Percentiles rank a stretch among this genome's conserved stretches.
These are phyloP conservation scores for Pseudotulostoma volvatum DNA, from an alignment of 495 filamentous ascomycete species.

Conservation along the genomic window DNA sequence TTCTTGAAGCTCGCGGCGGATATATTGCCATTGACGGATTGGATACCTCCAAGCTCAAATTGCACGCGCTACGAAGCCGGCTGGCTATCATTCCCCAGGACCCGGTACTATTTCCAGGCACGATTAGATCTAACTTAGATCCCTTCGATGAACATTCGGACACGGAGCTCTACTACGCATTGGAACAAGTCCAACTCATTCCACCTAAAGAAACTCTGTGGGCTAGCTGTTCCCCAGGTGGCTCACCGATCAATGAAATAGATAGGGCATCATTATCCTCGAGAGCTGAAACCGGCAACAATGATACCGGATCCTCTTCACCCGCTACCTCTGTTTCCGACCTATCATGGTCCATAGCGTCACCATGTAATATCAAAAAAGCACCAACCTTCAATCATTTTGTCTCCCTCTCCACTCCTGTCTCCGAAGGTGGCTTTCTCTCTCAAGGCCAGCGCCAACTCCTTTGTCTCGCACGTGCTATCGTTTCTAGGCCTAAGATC, in stretches of 20 bases:
- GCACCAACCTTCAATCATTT: constrained; percentile 19
- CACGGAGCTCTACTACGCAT: constrained; percentile 51
- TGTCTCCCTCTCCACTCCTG: constrained; percentile 24
- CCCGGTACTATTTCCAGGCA: constrained; percentile 76
- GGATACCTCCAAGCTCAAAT: constrained; percentile 57
- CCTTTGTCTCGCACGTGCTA: constrained; percentile 74
- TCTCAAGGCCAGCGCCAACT: constrained; percentile 83
- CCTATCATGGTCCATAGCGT: too few relatives aligned
- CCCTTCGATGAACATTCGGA: constrained; percentile 61
- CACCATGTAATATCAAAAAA: too few relatives aligned
- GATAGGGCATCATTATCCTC: too few relatives aligned
- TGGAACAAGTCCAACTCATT: constrained; percentile 62
- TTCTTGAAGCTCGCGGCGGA: constrained; percentile 57
- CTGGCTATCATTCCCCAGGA: constrained; percentile 79
- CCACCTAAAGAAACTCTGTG: too few relatives aligned
- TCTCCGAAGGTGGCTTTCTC: constrained; percentile 61
- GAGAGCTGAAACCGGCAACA: too few relatives aligned
- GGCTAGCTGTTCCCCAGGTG: too few relatives aligned
- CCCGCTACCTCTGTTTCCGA: too few relatives aligned
- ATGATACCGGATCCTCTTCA: too few relatives aligned
- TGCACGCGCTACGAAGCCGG: constrained; percentile 55
- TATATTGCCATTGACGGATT: constrained; percentile 59
- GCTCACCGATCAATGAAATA: too few relatives aligned
- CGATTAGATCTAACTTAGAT: constrained; percentile 68
- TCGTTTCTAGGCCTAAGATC: constrained; percentile 62